Percentiles rank a stretch among this genome's conserved stretches.
phyloP scores from a whole-genome alignment of 2,329 filamentous ascomycete species.

The Seiridium cupressi region DNA sequence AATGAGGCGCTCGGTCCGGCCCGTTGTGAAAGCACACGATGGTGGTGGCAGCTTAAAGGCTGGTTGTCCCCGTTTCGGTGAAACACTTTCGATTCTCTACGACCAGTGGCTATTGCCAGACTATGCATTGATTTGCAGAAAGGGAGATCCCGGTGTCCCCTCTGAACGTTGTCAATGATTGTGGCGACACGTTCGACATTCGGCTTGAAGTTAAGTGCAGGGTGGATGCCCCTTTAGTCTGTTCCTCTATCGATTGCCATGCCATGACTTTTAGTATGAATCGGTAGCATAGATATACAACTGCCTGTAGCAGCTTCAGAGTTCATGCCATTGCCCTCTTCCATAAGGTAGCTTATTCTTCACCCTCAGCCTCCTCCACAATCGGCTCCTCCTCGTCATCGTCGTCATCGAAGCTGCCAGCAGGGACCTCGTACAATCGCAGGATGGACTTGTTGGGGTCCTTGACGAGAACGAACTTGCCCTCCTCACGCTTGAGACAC shows the following conservation, averaged over 20 bases:
- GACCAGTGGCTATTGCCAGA: no score
- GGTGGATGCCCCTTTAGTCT: no score
- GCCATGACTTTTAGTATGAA: conserved; percentile 2
- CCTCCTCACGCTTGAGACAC: conserved; percentile 74
- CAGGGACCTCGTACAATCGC: conserved; percentile 86
- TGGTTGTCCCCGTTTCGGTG: no score
- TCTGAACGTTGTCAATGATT: background rate
- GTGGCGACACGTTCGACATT: no score
- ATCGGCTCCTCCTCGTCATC: conserved; percentile 70
- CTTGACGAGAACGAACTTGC: conserved; percentile 80
- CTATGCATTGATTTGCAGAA: no score
- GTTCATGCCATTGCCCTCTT: background rate
- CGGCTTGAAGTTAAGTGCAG: no score
- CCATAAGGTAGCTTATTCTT: conserved; percentile 24
- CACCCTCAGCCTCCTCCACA: conserved; percentile 44
- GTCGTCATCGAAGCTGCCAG: conserved; percentile 79
- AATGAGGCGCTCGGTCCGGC: background rate
- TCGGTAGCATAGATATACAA: conserved; percentile 1
- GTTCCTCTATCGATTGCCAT: background rate
- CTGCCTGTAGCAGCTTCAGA: background rate
- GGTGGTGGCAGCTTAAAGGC: no score
- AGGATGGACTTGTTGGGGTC: conserved; percentile 97
- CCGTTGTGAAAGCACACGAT: background rate
- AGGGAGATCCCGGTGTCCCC: background rate
- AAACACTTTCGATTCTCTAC: no score